phyloP scores from a whole-genome alignment of 2,329 filamentous ascomycete species.

The Phialophora verrucosa region DNA sequence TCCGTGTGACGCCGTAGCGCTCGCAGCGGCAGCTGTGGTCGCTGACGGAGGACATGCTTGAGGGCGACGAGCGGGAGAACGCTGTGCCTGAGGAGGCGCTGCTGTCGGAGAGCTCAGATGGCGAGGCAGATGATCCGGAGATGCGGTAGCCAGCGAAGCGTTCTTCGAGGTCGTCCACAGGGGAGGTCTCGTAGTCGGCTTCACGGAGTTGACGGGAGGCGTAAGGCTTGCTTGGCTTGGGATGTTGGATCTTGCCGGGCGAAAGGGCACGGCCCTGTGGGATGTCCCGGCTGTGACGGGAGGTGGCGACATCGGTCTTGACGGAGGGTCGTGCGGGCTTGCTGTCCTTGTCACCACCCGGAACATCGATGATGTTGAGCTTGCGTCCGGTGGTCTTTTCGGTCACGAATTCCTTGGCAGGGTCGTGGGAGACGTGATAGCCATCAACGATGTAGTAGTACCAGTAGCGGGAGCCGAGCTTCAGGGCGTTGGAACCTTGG shows the following conservation, averaged over 20 bases:
- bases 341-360: constrained; percentile 55
- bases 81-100: constrained; percentile 55
- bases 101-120: constrained; percentile 67
- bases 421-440: constrained; percentile 97
- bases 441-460: constrained; percentile 99
- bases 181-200: constrained; percentile 70
- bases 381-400: constrained; percentile 97
- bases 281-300: constrained; percentile 64
- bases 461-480: constrained; percentile 94
- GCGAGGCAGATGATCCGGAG: constrained; percentile 72
- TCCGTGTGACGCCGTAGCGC: constrained; percentile 93
- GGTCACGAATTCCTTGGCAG: constrained; percentile 82
- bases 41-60: constrained; percentile 69
- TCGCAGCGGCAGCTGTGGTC: constrained; percentile 82
- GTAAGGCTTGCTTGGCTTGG: constrained; percentile 86
- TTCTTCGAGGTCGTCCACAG: constrained; percentile 77
- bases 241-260: constrained; percentile 85
- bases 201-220: constrained; percentile 87
- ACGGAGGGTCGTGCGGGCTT: constrained; percentile 51
- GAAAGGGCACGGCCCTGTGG: constrained; percentile 88
- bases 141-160: constrained; percentile 76
- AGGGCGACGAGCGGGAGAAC: constrained; percentile 61
- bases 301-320: constrained; percentile 52
- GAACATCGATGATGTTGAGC: constrained; percentile 96
- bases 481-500: constrained; percentile 76